phyloP scores from a whole-genome alignment of 345 rosid genomes.

The Gynandropsis gynandra region DNA sequence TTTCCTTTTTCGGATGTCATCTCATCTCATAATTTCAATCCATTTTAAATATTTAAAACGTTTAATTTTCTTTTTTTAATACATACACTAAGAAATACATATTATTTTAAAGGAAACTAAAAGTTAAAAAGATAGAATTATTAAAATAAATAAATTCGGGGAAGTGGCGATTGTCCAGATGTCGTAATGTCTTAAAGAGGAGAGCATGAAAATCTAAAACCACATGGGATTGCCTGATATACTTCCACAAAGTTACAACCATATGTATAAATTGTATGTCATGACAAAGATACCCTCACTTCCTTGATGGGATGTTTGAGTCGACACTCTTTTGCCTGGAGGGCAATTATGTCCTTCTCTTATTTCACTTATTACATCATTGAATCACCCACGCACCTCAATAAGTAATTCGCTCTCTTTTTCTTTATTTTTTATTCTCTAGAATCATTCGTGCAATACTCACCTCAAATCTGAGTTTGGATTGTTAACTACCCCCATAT shows the following conservation, averaged over 20 bases:
- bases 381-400: background rate
- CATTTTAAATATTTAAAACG: too few relatives aligned
- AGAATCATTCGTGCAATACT: too few relatives aligned
- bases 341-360: conserved; percentile 3
- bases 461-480: too few relatives aligned
- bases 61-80: too few relatives aligned
- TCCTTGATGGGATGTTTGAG: conserved; percentile 20
- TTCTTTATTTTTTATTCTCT: too few relatives aligned
- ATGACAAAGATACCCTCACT: conserved; percentile 27
- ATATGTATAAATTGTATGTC: conserved; percentile 16
- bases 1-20: too few relatives aligned
- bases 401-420: too few relatives aligned
- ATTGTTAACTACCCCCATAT: too few relatives aligned
- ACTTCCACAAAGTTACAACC: conserved; percentile 29
- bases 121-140: background rate
- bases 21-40: too few relatives aligned
- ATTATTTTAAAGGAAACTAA: too few relatives aligned
- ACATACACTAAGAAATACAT: too few relatives aligned
- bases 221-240: conserved; percentile 32
- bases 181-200: conserved; percentile 11
- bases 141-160: background rate
- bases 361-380: background rate
- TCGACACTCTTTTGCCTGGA: conserved; percentile 12
- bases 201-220: conserved; percentile 15
- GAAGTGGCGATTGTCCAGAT: too few relatives aligned